Base-by-base conservation (phyloP, 768 basidiomycete species). In the Tubosaeta sp. region DNA sequence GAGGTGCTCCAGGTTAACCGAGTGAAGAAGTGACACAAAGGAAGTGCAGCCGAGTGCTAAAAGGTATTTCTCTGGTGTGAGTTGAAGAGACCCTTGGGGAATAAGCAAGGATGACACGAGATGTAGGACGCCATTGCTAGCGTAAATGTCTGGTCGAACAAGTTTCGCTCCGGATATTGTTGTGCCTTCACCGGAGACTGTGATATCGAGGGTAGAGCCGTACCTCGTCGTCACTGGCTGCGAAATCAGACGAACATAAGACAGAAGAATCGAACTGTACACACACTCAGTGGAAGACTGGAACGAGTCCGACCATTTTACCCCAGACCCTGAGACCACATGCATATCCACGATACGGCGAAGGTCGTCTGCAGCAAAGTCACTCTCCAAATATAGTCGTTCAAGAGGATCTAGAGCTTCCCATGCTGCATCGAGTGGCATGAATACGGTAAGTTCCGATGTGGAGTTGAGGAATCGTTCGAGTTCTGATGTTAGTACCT, bases 21-120 rank as follows among this genome's bases (percentile, higher is more conserved):
- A 88, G 58, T 90, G 92, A 26, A 99, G 73, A 22, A 97, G 76
- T 6, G 87, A 85, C 48, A 98, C 89, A 66, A 98, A 98, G 29
- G 80, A 79, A 2, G 90, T 88, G 71, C 95, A 97, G 65, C 97
- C 91, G 54, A 97, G 78, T 4, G 91, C 84, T 10, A 98, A 81
- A 16, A 99, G 86, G 58, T 88, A 92, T 70, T 98, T 98, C 74
- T 98, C 97, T 16, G 95, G 88, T 5, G 95, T 98, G 41, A 94
- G 72, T 54, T 82, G 75, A 22, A 95, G 79, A 42, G 88, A 78
- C 14, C 82, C 84, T 3, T 80, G 76, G 7, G 92, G 89, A 11
- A 95, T 68, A 13, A 99, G 80, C 22, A 98, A 81, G 13, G 83
- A 81, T 13, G 88, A 88, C 25, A 98, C 80, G 39, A 92, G 81